Base-by-base conservation (phyloP, 306 rosid genomes). In the Cucurbita maxima region DNA sequence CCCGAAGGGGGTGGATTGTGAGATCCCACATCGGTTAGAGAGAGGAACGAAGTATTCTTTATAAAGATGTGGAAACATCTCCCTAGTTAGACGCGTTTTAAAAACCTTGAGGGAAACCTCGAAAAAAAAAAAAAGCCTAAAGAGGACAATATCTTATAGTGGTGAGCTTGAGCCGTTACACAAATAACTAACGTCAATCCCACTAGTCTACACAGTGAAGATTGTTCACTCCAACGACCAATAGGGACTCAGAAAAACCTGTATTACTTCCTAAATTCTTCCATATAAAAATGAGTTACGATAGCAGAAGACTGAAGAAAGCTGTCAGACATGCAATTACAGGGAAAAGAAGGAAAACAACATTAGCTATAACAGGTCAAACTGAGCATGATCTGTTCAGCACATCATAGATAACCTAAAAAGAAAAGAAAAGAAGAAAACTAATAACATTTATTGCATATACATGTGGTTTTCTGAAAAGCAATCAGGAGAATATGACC, bases 401-500 rank as follows among this genome's bases (percentile, higher is more conserved):
- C 12, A 76, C 47, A 71, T 15, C 36, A 37, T 38, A 37, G 75
- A n/a, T 41, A 60, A 41, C 20, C 64, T 72, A n/a, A 22, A 53
- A 60, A 53, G 64, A 11, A 53, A 77, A 78, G 63, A 10, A 52
- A 71, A 76, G 76, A 19, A 38, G 44, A 66, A 69, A 48, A 50
- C 30, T 48, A 48, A 69, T 50, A 22, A 8, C 43, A 30, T 69
- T 56, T 48, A 58, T 48, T 69, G 15, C 58, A 69, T 48, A 48
- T 30, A 13, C 58, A 69, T 47, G 58, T 30, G 45, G 14, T 69
- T 69, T 69, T 47, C 54, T 25, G 74, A 69, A 69, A 50, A 69
- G 74, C 22, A 69, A 68, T 69, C 22, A 48, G 74, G 12, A 69
- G 74, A 69, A 22, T 69, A 69, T 48, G 74, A 50, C 58, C 74